Evolutionary conservation across 1,284 basidiomycete species (phyloP), one percentile per base, ranked within the genome.

Genomic region (Inonotus obliquus): DNA sequence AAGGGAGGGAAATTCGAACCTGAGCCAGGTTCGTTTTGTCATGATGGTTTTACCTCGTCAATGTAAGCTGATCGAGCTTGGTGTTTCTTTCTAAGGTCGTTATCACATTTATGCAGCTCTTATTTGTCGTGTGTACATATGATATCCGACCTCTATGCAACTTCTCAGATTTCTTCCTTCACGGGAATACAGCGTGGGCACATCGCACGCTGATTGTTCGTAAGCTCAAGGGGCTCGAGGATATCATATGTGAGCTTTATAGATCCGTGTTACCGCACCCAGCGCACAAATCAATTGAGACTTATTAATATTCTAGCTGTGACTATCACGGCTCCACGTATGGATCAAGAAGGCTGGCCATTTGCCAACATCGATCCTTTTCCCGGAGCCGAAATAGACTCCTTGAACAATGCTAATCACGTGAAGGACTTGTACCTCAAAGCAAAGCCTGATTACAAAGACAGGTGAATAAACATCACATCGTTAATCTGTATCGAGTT

Each of bases 101-200:
- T 32, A 64, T n/a, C 67, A 92, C 91, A 82, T 57, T 85, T 94
- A 56, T 97, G 96, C 73, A 91, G 92, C 69, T 90, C 96, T 68
- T 95, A 92, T 67, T 90, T 95, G 61, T 89, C 87, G 5, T 85
- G 83, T 32, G 51, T 49, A 67, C 80, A 84, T 2, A 91, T 57
- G 32, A 39, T 37, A 14, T n/a, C n/a, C n/a, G n/a, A n/a, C n/a
- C n/a, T n/a, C n/a, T n/a, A n/a, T n/a, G n/a, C n/a, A n/a, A n/a
- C n/a, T n/a, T n/a, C n/a, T n/a, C n/a, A n/a, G n/a, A n/a, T n/a
- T n/a, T n/a, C n/a, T n/a, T n/a, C n/a, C n/a, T n/a, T n/a, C n/a
- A n/a, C n/a, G n/a, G n/a, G n/a, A n/a, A n/a, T n/a, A n/a, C 53
- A 90, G 88, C 96, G 3, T 98, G 96, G 96, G 96, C 96, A 0